Evolutionary conservation across 1,139 yeast species (phyloP).

Genomic region (Candida neerlandica): DNA sequence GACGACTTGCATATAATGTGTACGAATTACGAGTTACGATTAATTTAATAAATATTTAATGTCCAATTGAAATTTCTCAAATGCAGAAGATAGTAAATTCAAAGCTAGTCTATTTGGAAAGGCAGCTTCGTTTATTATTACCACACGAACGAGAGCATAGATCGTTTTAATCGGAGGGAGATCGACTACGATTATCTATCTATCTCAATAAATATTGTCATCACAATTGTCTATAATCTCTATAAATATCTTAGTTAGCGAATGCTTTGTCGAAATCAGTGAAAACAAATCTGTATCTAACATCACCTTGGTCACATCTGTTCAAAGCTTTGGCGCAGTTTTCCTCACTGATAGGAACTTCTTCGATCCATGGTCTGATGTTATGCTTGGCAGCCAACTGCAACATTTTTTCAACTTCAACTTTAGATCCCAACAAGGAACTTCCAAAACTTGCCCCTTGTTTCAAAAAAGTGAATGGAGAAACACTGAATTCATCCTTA

Average conservation of each 20-base stretch:
- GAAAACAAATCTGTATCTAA: slow-evolving; percentile 64
- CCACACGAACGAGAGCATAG: too few species aligned
- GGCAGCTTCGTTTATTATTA: too few species aligned
- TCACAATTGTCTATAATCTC: background rate
- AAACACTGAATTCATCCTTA: slow-evolving; percentile 26
- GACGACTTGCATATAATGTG: too few species aligned
- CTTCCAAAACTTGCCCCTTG: slow-evolving; percentile 36
- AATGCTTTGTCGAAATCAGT: slow-evolving; percentile 55
- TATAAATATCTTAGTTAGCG: background rate
- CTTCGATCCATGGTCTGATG: slow-evolving; percentile 47
- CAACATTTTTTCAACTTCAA: slow-evolving; percentile 41
- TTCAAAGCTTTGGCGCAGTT: slow-evolving; percentile 32
- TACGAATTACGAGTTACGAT: too few species aligned
- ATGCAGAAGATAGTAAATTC: too few species aligned
- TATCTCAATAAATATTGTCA: background rate
- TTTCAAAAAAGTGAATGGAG: slow-evolving; percentile 31
- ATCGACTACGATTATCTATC: too few species aligned
- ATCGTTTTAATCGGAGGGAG: too few species aligned
- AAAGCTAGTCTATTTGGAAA: too few species aligned
- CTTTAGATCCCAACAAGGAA: slow-evolving; percentile 39
- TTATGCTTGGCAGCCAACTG: slow-evolving; percentile 41
- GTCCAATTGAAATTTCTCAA: too few species aligned
- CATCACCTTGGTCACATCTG: slow-evolving; percentile 49
- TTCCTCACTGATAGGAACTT: slow-evolving; percentile 38
- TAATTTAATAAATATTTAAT: too few species aligned